These are phyloP conservation scores for Taxillus chinensis DNA, from an alignment of 164 flowering plant genomes.

Conservation along the genomic window DNA sequence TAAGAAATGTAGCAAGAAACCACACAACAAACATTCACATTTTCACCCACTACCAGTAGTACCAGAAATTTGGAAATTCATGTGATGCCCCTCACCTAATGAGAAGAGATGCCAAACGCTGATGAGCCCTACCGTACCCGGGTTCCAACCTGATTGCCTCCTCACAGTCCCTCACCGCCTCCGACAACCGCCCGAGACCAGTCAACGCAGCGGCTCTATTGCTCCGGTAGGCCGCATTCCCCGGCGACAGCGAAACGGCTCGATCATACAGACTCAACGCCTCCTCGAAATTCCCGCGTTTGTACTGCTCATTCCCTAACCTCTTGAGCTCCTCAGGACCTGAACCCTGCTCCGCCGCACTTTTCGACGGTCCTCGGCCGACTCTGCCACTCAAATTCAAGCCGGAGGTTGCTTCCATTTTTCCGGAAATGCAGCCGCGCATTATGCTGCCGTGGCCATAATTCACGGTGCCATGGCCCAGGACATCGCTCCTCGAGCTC, in stretches of 20 bases:
- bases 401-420: background rate
- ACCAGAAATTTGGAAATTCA: background rate
- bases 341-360: slow-evolving; percentile 2
- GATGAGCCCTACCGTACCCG: slow-evolving; percentile 27
- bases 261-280: slow-evolving; percentile 27
- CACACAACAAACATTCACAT: no score
- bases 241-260: slow-evolving; percentile 24
- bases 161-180: slow-evolving; percentile 35
- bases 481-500: slow-evolving; percentile 19
- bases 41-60: no score
- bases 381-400: background rate
- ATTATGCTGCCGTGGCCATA: slow-evolving; percentile 46
- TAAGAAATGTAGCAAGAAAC: no score
- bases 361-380: slow-evolving; percentile 4
- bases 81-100: slow-evolving; percentile 12
- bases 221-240: slow-evolving; percentile 24
- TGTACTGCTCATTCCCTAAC: slow-evolving; percentile 27
- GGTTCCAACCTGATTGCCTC: slow-evolving; percentile 35
- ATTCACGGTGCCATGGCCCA: slow-evolving; percentile 30
- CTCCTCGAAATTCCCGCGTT: slow-evolving; percentile 18
- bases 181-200: slow-evolving; percentile 20
- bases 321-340: slow-evolving; percentile 31
- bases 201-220: slow-evolving; percentile 33
- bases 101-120: slow-evolving; percentile 25
- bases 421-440: slow-evolving; percentile 17